Evolutionary conservation across 306 rosid species (phyloP).

Genomic region (Prunus kanzakura): DNA sequence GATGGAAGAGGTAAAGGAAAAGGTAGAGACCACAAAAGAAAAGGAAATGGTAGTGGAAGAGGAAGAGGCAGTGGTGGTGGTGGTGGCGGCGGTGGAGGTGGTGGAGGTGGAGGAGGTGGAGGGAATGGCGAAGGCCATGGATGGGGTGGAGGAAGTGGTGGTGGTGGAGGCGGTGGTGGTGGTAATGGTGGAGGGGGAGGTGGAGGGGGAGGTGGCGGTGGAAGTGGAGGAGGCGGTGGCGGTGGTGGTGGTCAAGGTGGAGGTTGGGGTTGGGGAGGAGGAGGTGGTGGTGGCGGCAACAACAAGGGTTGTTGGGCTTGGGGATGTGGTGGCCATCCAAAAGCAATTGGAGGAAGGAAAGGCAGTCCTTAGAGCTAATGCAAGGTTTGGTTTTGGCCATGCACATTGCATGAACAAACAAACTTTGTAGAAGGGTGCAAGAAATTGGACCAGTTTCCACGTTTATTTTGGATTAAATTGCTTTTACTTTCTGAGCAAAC

Average conservation of each 20-base stretch:
- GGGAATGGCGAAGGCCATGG: neutral
- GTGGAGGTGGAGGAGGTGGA: conserved; percentile 1
- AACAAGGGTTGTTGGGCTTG: conserved; percentile 23
- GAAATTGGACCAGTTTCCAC: neutral
- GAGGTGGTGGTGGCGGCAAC: neutral
- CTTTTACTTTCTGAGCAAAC: too few relatives aligned
- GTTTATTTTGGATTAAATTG: neutral
- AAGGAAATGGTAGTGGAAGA: neutral
- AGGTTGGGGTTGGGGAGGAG: conserved; percentile 30
- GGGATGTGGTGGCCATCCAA: conserved; percentile 20
- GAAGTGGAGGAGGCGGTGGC: neutral
- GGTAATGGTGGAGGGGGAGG: neutral
- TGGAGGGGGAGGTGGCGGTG: neutral
- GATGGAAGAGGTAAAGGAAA: neutral
- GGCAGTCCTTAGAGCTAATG: neutral
- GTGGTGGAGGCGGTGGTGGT: neutral
- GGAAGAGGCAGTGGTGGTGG: neutral
- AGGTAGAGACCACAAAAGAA: neutral
- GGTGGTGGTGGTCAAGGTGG: conserved; percentile 21
- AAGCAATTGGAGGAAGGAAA: conserved; percentile 14
- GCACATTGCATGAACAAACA: conserved; percentile 11
- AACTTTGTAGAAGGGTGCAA: neutral
- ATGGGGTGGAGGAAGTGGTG: conserved; percentile 2
- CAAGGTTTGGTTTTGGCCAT: neutral
- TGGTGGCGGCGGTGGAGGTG: neutral